Conservation (phyloP, 768 basidiomycete genomes). For the Kwoniella europaea region DNA sequence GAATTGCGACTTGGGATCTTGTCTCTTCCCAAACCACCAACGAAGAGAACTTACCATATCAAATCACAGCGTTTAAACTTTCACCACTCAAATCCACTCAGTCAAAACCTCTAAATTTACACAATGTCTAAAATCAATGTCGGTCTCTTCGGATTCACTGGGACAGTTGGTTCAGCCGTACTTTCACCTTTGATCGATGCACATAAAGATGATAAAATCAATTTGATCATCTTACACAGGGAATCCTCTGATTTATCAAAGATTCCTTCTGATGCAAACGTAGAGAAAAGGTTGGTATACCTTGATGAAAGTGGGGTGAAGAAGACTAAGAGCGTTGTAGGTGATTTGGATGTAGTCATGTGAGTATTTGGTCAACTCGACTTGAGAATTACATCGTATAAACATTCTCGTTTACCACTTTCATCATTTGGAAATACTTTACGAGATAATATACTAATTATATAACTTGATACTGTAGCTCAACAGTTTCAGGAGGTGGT, state of each 20-base stretch:
- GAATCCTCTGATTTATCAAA: slow-evolving; percentile 14
- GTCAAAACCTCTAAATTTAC: background rate
- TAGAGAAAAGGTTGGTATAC: slow-evolving; percentile 16
- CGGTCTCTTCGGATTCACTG: slow-evolving; percentile 16
- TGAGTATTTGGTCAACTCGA: slow-evolving; percentile 8
- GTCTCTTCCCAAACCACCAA: too few species aligned
- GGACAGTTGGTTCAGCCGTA: slow-evolving; percentile 18
- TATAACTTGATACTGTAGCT: slow-evolving; percentile 1
- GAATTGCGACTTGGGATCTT: too few species aligned
- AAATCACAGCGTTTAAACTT: too few species aligned
- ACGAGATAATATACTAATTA: background rate
- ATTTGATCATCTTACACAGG: slow-evolving; percentile 22
- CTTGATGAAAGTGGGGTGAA: slow-evolving; percentile 9
- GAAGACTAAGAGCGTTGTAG: slow-evolving; percentile 2
- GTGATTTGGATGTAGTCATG: slow-evolving; percentile 21
- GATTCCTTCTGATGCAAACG: slow-evolving; percentile 4
- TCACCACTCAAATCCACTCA: too few species aligned
- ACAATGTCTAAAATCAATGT: slow-evolving; percentile 11
- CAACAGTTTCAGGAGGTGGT: slow-evolving; percentile 17
- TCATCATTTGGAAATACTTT: too few species aligned
- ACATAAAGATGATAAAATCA: slow-evolving; percentile 13
- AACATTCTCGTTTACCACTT: too few species aligned
- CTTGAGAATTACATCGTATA: too few species aligned
- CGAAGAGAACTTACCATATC: too few species aligned
- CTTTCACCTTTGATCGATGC: slow-evolving; percentile 10